phyloP scores from a whole-genome alignment of 2,329 filamentous ascomycete genomes.

The Fusarium marasasianum region DNA sequence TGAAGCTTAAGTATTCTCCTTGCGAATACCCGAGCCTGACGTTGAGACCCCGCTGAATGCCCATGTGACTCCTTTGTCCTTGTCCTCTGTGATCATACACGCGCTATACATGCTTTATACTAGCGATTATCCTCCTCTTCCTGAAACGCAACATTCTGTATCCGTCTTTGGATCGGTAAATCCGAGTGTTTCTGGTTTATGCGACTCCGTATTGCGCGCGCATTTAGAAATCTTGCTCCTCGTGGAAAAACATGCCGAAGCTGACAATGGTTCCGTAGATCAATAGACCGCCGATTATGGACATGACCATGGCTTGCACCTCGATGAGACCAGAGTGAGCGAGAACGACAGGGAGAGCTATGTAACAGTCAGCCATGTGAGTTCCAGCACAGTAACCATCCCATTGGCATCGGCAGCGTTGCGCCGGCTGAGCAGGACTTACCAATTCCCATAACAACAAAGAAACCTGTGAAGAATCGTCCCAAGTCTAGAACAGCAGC shows the following conservation, averaged over 20 bases:
- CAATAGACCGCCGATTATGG: slow-evolving; percentile 86
- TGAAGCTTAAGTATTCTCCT: not conserved
- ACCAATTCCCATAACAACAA: slow-evolving; percentile 98
- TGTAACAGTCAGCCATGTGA: slow-evolving; percentile 25
- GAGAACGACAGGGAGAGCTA: slow-evolving; percentile 87
- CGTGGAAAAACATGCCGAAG: slow-evolving; percentile 98
- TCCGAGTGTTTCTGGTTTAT: not conserved
- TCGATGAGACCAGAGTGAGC: slow-evolving; percentile 87
- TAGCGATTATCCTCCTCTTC: slow-evolving; percentile 21
- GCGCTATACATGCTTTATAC: slow-evolving; percentile 16
- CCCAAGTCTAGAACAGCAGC: slow-evolving; percentile 92
- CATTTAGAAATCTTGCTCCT: slow-evolving; percentile 90
- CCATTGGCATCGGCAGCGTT: not conserved
- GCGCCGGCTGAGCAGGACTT: slow-evolving; percentile 51
- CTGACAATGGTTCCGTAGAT: slow-evolving; percentile 99
- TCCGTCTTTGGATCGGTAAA: not conserved
- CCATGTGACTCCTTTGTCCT: slow-evolving; percentile 12
- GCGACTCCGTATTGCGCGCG: not conserved
- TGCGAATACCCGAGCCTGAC: slow-evolving; percentile 17
- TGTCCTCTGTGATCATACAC: slow-evolving; percentile 36
- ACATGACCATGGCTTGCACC: slow-evolving; percentile 92
- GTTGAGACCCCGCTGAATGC: slow-evolving; percentile 35
- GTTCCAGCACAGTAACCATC: not conserved
- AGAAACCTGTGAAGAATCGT: slow-evolving; percentile 91
- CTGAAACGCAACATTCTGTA: slow-evolving; percentile 1